Conservation (phyloP, 2,329 filamentous ascomycete genomes). For the Keithomyces neogunnii region DNA sequence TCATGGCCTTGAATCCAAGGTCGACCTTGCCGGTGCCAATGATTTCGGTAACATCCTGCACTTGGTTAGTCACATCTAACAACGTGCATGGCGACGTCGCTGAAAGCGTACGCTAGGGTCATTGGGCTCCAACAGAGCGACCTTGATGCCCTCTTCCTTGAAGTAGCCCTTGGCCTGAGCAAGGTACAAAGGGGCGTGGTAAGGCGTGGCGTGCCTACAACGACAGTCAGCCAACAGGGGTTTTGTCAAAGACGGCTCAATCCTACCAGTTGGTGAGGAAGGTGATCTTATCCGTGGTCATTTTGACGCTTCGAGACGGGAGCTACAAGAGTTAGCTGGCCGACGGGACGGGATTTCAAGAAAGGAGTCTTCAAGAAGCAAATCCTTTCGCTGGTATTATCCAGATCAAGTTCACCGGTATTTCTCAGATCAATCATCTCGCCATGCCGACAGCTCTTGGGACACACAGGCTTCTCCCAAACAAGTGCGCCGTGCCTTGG, state of each 20-base stretch:
- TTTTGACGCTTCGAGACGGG: slow-evolving; percentile 39
- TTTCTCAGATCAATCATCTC: slow-evolving; percentile 55
- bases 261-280: slow-evolving; percentile 75
- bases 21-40: slow-evolving; percentile 70
- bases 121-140: slow-evolving; percentile 70
- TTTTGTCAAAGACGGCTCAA: slow-evolving; percentile 16
- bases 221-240: background rate
- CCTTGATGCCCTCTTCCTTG: slow-evolving; percentile 67
- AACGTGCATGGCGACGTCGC: background rate
- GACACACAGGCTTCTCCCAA: background rate
- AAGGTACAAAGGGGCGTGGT: slow-evolving; percentile 70
- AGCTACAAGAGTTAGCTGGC: slow-evolving; percentile 40
- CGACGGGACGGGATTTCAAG: slow-evolving; percentile 23
- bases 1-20: slow-evolving; percentile 78
- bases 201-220: slow-evolving; percentile 68
- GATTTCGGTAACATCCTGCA: slow-evolving; percentile 69
- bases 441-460: slow-evolving; percentile 4
- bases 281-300: slow-evolving; percentile 79
- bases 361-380: slow-evolving; percentile 51
- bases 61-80: background rate
- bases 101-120: slow-evolving; percentile 52
- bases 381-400: slow-evolving; percentile 84
- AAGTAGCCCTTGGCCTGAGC: slow-evolving; percentile 70
- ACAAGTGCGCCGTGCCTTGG: background rate
- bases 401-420: slow-evolving; percentile 81